Evolutionary conservation across 495 filamentous ascomycete species (phyloP).

Genomic region (Choiromyces venosus): DNA sequence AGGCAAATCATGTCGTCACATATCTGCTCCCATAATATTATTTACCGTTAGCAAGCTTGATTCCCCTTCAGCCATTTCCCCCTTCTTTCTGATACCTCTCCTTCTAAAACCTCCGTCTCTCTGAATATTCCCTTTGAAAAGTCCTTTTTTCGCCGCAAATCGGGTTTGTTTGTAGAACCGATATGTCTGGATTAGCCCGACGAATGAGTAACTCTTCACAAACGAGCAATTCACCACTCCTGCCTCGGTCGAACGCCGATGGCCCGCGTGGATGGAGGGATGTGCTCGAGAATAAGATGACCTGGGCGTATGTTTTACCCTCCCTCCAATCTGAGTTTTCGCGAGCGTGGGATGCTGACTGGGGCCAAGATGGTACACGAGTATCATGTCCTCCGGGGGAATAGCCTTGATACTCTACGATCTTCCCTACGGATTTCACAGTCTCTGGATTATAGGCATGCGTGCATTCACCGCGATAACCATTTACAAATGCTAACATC

Average conservation of each 20-base stretch:
- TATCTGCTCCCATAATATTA: neutral
- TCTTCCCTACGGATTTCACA: conserved; percentile 31
- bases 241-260: conserved; percentile 19
- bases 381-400: conserved; percentile 34
- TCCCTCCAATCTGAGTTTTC: neutral
- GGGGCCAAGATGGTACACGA: conserved; percentile 35
- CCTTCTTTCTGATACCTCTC: neutral
- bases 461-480: neutral
- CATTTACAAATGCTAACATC: conserved; percentile 11
- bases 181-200: conserved; percentile 5
- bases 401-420: conserved; percentile 32
- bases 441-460: conserved; percentile 37
- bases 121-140: no score
- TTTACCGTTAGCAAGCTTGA: neutral
- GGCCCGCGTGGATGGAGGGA: conserved; percentile 35
- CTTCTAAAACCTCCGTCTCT: neutral
- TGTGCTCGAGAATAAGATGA: conserved; percentile 41
- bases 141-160: no score
- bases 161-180: neutral
- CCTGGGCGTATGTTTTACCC: conserved; percentile 37
- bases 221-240: conserved; percentile 22
- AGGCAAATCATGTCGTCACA: neutral
- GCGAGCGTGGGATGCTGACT: conserved; percentile 8
- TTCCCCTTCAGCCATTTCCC: neutral
- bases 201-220: conserved; percentile 24